Evolutionary conservation across 495 filamentous ascomycete genomes (phyloP), one percentile per base, ranked within the genome.

Genomic region (Apodospora peruviana): DNA sequence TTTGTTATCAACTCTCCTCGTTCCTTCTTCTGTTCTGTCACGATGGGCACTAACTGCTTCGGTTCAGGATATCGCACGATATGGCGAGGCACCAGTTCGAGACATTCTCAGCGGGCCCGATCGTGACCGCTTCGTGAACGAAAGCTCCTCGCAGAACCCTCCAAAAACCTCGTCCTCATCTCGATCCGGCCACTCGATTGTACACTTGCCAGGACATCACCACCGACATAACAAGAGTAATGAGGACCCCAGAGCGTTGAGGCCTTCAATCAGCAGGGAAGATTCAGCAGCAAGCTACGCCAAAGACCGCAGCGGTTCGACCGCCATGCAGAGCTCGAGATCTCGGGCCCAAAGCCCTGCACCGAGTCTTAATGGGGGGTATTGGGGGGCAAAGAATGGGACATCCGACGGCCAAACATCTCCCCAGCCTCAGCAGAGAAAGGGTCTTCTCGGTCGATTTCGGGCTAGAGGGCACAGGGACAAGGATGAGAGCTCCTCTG

Each of bases 71-170:
- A 85, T 94, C 47, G 77, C 82, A 18, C 82, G 84, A 45, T 88
- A 85, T 61, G 88, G 89, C 20, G 87, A 91, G 64, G 88, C 89
- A 16, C 89, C 88, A 17, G 83, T 94, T 23, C 79, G 86, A 42
- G 76, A 86, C 56, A 77, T 78, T 29, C 85, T 88, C 43, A 83
- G 79, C 21, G 83, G 81, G 1, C 81, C 80, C 8, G 85, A 90
- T 61, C 77, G 75, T 43, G 77, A 85, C n/a, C 84, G 85, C 27
- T 82, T 76, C 61, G 66, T 67, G 22, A 71, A 68, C 18, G 75
- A 75, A n/a, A 61, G 61, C 51, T 35, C 56, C 44, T 53, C 53
- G 40, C 71, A 67, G 38, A 63, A 53, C 50, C 71, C 59, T 11
- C 69, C 75, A 0, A 78, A 77, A 51, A 74, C 73, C 14, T 77